Percentiles rank a stretch among this genome's conserved stretches.
These are phyloP conservation scores for Epichloe gansuensis DNA, from an alignment of 2,329 filamentous ascomycete genomes.

Conservation along the genomic window DNA sequence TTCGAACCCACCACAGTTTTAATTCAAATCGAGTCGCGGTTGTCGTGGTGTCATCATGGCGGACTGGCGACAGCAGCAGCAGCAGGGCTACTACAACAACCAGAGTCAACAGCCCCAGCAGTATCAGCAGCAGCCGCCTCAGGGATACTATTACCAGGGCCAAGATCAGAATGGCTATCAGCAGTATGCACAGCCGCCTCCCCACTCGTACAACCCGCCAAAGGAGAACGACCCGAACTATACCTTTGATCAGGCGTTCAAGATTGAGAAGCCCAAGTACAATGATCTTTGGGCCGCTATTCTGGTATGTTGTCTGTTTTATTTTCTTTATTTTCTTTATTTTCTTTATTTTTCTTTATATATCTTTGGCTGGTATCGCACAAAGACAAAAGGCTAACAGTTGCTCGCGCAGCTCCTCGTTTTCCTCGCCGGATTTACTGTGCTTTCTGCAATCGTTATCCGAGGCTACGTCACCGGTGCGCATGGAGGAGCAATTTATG, in stretches of 20 bases:
- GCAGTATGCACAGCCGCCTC: constrained; percentile 18
- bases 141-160: constrained; percentile 6
- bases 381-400: neutral
- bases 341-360: too few species aligned
- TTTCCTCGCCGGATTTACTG: constrained; percentile 60
- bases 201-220: constrained; percentile 24
- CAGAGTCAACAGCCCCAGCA: constrained; percentile 2
- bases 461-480: constrained; percentile 55
- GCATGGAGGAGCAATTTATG: constrained; percentile 64
- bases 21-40: neutral
- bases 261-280: constrained; percentile 70
- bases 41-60: constrained; percentile 1
- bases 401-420: constrained; percentile 43
- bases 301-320: constrained; percentile 37
- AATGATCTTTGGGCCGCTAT: constrained; percentile 85
- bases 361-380: too few species aligned
- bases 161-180: constrained; percentile 14
- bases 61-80: neutral
- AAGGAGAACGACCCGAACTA: constrained; percentile 33
- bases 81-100: constrained; percentile 1
- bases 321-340: too few species aligned
- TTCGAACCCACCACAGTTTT: too few species aligned
- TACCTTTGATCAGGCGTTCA: constrained; percentile 70
- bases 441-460: constrained; percentile 62
- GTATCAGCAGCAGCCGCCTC: constrained; percentile 8